Evolutionary conservation across 2,329 filamentous ascomycete species (phyloP), one percentile per base, ranked within the genome.

Genomic region (Waltergamsia citrina): DNA sequence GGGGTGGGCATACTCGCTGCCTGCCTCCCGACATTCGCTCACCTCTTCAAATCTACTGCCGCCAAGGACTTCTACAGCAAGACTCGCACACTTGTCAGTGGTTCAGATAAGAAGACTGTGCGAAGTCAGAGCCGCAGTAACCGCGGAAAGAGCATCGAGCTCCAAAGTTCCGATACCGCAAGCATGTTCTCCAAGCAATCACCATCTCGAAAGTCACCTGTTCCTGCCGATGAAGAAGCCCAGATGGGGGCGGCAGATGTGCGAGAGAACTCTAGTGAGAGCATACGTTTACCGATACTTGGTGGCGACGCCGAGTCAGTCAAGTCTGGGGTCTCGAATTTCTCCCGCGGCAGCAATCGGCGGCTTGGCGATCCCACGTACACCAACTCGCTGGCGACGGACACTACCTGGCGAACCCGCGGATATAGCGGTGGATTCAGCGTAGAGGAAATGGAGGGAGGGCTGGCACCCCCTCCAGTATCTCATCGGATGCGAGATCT

Each of bases 1-100:
- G 32, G 32, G 14, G 12, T 33, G 21, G 32, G 20, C 32, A 25
- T 33, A 15, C 15, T 26, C 21, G 32, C 32, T 14, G 32, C 19
- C 16, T 33, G 14, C 10, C 23, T 33, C n/a, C 19, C 32, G 11
- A 26, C 20, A 6, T 23, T 33, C 21, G n/a, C 19, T 2, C 19
- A 16, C 21, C 15, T 33, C 20, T 16, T 33, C n/a, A 29, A 17
- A 16, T 12, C 28, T 12, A n/a, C 24, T 11, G 11, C 28, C 28
- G 16, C 17, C n/a, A 17, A 17, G 10, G 17, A 29, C 28, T 10
- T 17, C 17, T 4, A n/a, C 6, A 16, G 5, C 24, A 26, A 26
- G 24, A 12, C 24, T 26, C 24, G 24, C 24, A 29, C 28, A 11
- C 10, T 17, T 16, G 10, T 29, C 16, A 29, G 4, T 3, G 11